phyloP scores from a whole-genome alignment of 2,329 filamentous ascomycete species.

The Lachnellula willkommii region DNA sequence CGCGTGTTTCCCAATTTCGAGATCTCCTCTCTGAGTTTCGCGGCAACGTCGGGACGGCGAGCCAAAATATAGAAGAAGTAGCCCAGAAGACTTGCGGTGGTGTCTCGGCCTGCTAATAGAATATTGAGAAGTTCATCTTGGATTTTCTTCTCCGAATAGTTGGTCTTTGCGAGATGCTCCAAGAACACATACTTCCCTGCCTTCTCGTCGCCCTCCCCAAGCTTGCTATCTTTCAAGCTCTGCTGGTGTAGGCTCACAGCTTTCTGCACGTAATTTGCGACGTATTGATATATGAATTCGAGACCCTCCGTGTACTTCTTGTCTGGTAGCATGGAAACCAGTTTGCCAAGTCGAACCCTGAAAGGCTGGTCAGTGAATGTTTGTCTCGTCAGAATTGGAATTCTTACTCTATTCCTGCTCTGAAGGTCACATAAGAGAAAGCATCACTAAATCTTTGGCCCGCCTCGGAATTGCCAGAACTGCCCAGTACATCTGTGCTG shows the following conservation, averaged over 20 bases:
- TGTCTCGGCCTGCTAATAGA: constrained; percentile 39
- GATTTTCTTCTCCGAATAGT: constrained; percentile 39
- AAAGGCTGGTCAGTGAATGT: background rate
- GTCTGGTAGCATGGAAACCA: constrained; percentile 22
- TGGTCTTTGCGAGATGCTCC: constrained; percentile 42
- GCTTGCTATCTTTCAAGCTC: constrained; percentile 1
- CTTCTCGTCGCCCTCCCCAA: background rate
- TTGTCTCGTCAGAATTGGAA: background rate
- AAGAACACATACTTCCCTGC: constrained; percentile 40
- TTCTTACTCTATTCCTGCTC: background rate
- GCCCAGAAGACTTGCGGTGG: constrained; percentile 36
- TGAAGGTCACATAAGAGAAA: background rate
- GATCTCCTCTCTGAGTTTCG: constrained; percentile 31
- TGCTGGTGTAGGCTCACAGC: constrained; percentile 14
- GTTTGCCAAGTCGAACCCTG: constrained; percentile 23
- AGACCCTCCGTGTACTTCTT: constrained; percentile 23
- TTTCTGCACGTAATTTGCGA: constrained; percentile 25
- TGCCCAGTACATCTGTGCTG: constrained; percentile 26
- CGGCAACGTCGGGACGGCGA: constrained; percentile 28
- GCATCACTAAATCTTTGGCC: too few species aligned
- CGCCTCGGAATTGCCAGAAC: too few species aligned
- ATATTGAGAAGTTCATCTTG: constrained; percentile 34
- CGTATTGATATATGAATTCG: constrained; percentile 25
- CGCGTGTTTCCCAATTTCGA: constrained; percentile 29
- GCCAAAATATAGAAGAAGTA: constrained; percentile 31